These are phyloP conservation scores for Hymenoscyphus salicellus DNA, from an alignment of 2,329 filamentous ascomycete species.

Conservation along the genomic window DNA sequence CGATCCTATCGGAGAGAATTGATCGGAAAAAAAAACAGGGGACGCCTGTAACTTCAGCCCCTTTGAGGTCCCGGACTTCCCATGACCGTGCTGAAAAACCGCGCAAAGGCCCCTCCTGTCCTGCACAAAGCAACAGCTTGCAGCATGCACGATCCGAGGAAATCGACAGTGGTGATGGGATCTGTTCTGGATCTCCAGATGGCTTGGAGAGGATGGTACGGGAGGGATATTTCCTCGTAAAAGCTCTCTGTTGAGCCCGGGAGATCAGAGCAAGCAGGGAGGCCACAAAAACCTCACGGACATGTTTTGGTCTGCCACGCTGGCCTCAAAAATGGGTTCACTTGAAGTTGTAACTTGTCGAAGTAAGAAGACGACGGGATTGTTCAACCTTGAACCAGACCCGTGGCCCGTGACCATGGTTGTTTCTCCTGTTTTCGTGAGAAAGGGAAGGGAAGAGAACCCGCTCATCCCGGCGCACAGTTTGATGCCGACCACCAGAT, in stretches of 20 bases:
- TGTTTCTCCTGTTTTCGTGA: neutral
- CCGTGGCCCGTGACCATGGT: conserved; percentile 1
- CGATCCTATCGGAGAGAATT: conserved; percentile 10
- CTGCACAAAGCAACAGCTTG: conserved; percentile 4
- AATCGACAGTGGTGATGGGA: conserved; percentile 2
- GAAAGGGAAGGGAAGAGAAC: neutral
- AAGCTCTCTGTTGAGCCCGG: too few species aligned
- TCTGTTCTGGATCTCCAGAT: neutral
- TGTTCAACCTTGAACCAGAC: conserved; percentile 1
- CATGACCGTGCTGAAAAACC: neutral
- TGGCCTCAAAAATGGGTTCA: neutral
- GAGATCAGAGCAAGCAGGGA: too few species aligned
- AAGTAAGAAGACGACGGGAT: neutral
- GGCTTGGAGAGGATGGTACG: neutral
- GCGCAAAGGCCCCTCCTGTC: neutral
- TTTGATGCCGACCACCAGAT: neutral
- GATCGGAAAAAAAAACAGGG: neutral
- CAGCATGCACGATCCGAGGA: conserved; percentile 12
- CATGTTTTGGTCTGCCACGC: neutral
- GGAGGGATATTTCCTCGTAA: neutral
- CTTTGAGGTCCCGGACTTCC: neutral
- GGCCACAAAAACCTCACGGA: too few species aligned
- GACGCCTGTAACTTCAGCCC: conserved; percentile 4
- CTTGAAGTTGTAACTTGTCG: neutral
- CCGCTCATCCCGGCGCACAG: conserved; percentile 1